Evolutionary conservation across 345 rosid species (phyloP).

Genomic region (Gossypium sturtianum): DNA sequence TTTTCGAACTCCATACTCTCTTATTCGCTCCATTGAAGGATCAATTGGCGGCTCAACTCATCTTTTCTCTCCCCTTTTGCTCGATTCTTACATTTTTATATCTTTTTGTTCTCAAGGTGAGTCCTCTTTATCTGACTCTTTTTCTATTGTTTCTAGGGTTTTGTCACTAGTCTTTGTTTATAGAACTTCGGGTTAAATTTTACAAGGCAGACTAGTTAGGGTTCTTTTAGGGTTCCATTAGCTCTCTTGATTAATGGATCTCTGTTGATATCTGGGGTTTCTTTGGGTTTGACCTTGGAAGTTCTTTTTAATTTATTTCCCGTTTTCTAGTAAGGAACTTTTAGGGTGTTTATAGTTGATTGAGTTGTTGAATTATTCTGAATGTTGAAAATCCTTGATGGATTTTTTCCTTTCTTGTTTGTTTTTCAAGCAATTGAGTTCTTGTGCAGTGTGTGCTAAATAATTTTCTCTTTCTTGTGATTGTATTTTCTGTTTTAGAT

Average conservation of each 20-base stretch:
- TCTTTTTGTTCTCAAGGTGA: constrained; percentile 9
- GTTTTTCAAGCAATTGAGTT: not conserved
- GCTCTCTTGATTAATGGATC: not conserved
- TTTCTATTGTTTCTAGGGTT: constrained; percentile 6
- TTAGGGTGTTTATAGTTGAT: not conserved
- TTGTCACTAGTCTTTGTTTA: not conserved
- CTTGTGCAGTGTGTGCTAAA: not conserved
- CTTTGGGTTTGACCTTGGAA: not conserved
- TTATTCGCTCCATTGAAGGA: not conserved
- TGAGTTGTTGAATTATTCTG: not conserved
- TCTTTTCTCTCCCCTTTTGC: not conserved
- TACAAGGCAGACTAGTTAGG: not conserved
- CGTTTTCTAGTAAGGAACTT: not conserved
- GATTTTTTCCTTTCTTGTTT: not conserved
- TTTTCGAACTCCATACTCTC: not conserved
- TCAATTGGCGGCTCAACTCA: not conserved
- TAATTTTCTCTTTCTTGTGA: not conserved
- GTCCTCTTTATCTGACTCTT: not conserved
- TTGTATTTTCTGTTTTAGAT: not conserved
- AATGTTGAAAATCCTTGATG: not conserved
- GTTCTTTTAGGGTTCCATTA: not conserved
- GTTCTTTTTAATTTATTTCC: not conserved
- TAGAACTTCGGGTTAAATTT: not conserved
- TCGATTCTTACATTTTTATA: not conserved
- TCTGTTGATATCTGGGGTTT: constrained; percentile 3